These are phyloP conservation scores for Prunus mira DNA, from an alignment of 306 rosid genomes.

Conservation along the genomic window DNA sequence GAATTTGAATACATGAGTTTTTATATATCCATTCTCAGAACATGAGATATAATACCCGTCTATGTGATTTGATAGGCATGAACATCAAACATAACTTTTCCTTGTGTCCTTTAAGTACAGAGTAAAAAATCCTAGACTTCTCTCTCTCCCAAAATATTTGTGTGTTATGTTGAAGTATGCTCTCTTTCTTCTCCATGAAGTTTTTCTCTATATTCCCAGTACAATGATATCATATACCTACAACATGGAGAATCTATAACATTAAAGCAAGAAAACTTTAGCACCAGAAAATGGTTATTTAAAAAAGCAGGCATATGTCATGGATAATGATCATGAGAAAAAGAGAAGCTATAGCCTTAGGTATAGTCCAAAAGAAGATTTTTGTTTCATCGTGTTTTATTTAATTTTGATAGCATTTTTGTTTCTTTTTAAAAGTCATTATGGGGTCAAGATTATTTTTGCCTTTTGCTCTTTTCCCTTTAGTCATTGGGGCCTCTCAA, in stretches of 20 bases:
- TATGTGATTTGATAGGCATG: constrained; percentile 34
- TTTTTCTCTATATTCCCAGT: constrained; percentile 50
- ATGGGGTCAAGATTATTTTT: constrained; percentile 72
- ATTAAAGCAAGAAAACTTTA: constrained; percentile 39
- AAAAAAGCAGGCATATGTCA: constrained; percentile 52
- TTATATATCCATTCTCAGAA: background rate
- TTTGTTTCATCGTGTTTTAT: constrained; percentile 45
- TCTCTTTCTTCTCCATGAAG: constrained; percentile 43
- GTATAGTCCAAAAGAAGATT: constrained; percentile 60
- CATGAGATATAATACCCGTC: background rate
- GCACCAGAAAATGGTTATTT: constrained; percentile 33
- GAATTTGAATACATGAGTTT: background rate
- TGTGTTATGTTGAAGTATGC: constrained; percentile 37
- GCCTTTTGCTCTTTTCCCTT: constrained; percentile 32
- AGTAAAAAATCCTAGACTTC: constrained; percentile 17
- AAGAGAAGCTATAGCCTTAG: constrained; percentile 26
- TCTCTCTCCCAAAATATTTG: background rate
- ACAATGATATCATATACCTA: constrained; percentile 41
- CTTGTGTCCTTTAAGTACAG: background rate
- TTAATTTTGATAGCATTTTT: constrained; percentile 5
- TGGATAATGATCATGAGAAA: constrained; percentile 40
- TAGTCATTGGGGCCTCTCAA: constrained; percentile 61
- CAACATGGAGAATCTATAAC: constrained; percentile 60
- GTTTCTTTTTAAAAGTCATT: constrained; percentile 51
- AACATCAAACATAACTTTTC: constrained; percentile 40